Evolutionary conservation across 2,329 filamentous ascomycete genomes (phyloP).

Genomic region (Chaetomium olivaceum): DNA sequence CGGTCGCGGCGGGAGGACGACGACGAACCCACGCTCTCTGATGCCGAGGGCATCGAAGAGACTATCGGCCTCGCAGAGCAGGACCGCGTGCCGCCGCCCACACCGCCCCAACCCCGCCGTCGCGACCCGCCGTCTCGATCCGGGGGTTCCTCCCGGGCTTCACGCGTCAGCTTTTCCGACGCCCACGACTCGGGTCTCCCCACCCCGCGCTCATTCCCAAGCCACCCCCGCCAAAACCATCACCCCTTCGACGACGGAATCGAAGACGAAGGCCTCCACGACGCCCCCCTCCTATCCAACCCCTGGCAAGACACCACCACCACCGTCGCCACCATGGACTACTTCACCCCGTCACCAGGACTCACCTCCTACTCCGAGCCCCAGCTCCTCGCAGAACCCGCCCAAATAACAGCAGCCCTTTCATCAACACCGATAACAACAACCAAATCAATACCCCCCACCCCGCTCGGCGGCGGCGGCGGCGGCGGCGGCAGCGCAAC

Average conservation of each 20-base stretch:
- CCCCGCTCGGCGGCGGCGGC: no score
- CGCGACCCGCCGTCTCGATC: constrained; percentile 38
- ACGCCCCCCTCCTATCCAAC: constrained; percentile 45
- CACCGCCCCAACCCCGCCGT: constrained; percentile 38
- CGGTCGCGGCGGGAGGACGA: constrained; percentile 60
- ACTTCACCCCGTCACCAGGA: constrained; percentile 15
- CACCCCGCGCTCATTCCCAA: constrained; percentile 39
- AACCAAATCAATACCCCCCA: neutral
- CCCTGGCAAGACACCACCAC: constrained; percentile 43
- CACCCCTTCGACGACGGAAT: constrained; percentile 10
- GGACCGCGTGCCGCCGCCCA: constrained; percentile 45
- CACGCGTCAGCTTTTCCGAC: constrained; percentile 48
- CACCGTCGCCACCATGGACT: neutral
- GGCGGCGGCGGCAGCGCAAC: constrained; percentile 20
- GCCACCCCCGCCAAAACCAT: constrained; percentile 36
- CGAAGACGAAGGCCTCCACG: constrained; percentile 17
- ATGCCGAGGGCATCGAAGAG: constrained; percentile 62
- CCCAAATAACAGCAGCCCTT: neutral
- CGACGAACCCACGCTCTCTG: constrained; percentile 57
- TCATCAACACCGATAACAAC: neutral
- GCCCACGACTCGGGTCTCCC: constrained; percentile 41
- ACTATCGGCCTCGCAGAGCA: constrained; percentile 62
- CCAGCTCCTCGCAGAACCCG: neutral
- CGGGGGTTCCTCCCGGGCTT: constrained; percentile 53
- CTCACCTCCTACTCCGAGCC: constrained; percentile 35